These are phyloP conservation scores for Cryphonectria nitschkei DNA, from an alignment of 2,329 filamentous ascomycete species.

Conservation along the genomic window DNA sequence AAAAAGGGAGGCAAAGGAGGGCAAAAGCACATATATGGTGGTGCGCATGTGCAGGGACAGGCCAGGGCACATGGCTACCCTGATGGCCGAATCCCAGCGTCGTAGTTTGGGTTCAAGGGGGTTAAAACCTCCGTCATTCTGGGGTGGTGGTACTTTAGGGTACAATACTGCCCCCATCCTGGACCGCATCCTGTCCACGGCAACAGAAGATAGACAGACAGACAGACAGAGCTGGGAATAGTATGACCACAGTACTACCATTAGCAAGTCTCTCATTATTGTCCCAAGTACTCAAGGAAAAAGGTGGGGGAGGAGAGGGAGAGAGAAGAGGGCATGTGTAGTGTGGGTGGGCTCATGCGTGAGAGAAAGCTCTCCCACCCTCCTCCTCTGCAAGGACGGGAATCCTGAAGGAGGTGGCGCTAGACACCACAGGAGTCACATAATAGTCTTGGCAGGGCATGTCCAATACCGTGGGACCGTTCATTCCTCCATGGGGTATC, in stretches of 20 bases:
- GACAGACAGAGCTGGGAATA: no score
- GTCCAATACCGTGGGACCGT: neutral
- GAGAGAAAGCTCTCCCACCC: no score
- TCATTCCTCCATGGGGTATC: no score
- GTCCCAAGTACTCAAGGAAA: no score
- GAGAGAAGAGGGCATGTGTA: neutral
- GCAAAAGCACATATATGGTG: neutral
- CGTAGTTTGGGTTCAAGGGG: neutral
- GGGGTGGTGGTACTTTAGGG: no score
- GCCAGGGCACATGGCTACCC: neutral
- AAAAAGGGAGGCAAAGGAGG: neutral
- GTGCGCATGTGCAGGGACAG: neutral
- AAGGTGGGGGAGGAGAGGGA: no score
- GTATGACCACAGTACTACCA: no score
- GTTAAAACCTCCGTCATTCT: neutral
- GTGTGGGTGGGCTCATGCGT: neutral
- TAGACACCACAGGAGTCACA: neutral
- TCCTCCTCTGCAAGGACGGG: neutral
- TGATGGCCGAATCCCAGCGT: neutral
- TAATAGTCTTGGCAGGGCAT: neutral
- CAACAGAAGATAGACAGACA: no score
- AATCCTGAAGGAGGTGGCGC: neutral
- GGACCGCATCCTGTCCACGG: no score
- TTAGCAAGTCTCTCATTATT: no score
- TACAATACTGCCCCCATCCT: no score